Conservation (phyloP, 352 stramenopile species). For the Globisporangium acanthophoron region DNA sequence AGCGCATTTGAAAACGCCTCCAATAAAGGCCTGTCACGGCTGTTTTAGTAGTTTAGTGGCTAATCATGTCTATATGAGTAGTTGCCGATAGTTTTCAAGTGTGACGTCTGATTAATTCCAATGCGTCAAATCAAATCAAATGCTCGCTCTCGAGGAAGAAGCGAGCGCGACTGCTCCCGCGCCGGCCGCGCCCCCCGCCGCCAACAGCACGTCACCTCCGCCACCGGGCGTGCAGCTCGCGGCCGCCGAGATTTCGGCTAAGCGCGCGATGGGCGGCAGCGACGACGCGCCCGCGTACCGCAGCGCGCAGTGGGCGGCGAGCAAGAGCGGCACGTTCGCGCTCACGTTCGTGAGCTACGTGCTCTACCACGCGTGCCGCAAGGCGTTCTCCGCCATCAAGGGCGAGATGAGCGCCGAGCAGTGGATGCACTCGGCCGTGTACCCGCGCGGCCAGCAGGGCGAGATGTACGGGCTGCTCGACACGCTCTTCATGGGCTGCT, state of each 20-base stretch:
- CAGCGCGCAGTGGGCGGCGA: constrained; percentile 19
- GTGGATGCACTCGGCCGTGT: constrained; percentile 68
- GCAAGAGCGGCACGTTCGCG: constrained; percentile 56
- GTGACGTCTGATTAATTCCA: too few species aligned
- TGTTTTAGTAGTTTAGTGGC: too few species aligned
- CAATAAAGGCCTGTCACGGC: too few species aligned
- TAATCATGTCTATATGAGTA: too few species aligned
- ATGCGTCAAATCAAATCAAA: background rate
- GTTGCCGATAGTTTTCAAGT: too few species aligned
- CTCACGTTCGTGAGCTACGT: constrained; percentile 83
- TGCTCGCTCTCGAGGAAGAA: background rate
- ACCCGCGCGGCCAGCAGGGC: constrained; percentile 51
- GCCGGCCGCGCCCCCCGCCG: background rate
- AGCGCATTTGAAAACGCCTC: too few species aligned
- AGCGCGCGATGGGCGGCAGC: background rate
- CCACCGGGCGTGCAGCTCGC: background rate
- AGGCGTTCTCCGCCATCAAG: constrained; percentile 82
- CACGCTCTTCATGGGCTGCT: constrained; percentile 79
- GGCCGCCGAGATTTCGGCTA: background rate
- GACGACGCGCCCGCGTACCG: background rate
- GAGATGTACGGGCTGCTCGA: constrained; percentile 80
- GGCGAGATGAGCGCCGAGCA: constrained; percentile 73
- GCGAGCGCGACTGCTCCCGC: background rate
- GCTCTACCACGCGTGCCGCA: constrained; percentile 69
- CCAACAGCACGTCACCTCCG: background rate